Conservation (phyloP, 176 grass and related monocot genomes). For the Bothriochloa decipiens region DNA sequence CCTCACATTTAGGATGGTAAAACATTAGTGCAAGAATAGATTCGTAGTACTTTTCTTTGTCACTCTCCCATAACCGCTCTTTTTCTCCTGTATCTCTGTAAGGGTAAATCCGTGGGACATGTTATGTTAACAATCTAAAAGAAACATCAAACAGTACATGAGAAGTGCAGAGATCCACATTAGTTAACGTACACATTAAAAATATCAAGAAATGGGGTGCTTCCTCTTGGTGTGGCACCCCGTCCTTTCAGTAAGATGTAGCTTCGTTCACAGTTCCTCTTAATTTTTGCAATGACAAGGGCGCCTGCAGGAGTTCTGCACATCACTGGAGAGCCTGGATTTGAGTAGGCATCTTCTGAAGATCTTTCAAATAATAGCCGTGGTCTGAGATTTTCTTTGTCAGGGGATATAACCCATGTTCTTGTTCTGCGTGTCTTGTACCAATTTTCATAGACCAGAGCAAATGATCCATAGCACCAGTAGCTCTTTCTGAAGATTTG, state of each 20-base stretch:
- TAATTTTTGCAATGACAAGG: conserved; percentile 80
- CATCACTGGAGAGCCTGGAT: conserved; percentile 90
- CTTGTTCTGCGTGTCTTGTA: conserved; percentile 76
- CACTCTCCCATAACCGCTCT: conserved; percentile 87
- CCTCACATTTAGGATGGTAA: conserved; percentile 61
- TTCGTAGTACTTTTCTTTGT: conserved; percentile 83
- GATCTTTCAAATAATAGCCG: conserved; percentile 77
- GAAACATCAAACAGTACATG: background rate
- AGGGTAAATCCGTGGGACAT: conserved; percentile 19
- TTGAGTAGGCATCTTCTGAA: conserved; percentile 83
- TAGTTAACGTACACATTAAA: conserved; percentile 62
- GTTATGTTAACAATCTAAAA: conserved; percentile 14
- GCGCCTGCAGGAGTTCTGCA: conserved; percentile 69
- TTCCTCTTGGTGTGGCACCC: conserved; percentile 84
- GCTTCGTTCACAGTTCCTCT: conserved; percentile 53
- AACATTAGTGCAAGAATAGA: conserved; percentile 78
- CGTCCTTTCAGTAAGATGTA: conserved; percentile 75
- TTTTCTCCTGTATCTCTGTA: conserved; percentile 78
- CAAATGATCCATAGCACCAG: conserved; percentile 74
- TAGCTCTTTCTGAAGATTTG: conserved; percentile 59
- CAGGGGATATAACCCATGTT: conserved; percentile 76
- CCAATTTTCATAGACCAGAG: conserved; percentile 83
- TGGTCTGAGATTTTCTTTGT: conserved; percentile 55
- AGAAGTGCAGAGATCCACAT: conserved; percentile 31
- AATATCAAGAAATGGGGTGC: conserved; percentile 74